Percentiles rank a stretch among this genome's conserved stretches.
Evolutionary conservation across 495 filamentous ascomycete genomes (phyloP).

Genomic region (Aspergillus panamensis): DNA sequence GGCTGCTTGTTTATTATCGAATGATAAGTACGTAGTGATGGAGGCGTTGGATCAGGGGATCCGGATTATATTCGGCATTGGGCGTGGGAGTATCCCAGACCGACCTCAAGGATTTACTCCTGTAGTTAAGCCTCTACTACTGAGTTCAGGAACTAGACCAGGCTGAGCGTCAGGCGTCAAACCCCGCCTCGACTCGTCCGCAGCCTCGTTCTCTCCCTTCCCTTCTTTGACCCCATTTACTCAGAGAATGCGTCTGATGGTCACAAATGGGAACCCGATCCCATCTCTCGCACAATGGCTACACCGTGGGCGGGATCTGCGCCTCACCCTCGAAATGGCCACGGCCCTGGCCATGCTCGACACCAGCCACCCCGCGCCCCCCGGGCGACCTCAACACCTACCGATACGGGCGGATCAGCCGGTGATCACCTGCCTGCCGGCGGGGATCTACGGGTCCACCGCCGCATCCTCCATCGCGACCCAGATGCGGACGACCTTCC

Average conservation of each 20-base stretch:
- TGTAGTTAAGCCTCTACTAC: too few relatives aligned
- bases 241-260: too few relatives aligned
- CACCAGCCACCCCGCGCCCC: slow-evolving; percentile 18
- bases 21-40: too few relatives aligned
- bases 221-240: too few relatives aligned
- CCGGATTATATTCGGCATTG: slow-evolving; percentile 61
- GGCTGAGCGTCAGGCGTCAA: too few relatives aligned
- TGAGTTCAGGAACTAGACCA: too few relatives aligned
- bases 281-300: slow-evolving; percentile 17
- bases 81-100: slow-evolving; percentile 52
- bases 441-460: slow-evolving; percentile 25
- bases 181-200: too few relatives aligned
- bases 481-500: slow-evolving; percentile 26
- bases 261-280: too few relatives aligned
- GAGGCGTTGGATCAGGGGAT: slow-evolving; percentile 66
- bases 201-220: too few relatives aligned
- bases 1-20: too few relatives aligned
- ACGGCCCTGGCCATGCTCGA: slow-evolving; percentile 31
- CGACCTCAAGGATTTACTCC: too few relatives aligned
- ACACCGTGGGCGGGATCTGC: slow-evolving; percentile 36
- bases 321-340: slow-evolving; percentile 30
- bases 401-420: slow-evolving; percentile 26
- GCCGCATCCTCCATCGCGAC: slow-evolving; percentile 25
- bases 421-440: slow-evolving; percentile 31
- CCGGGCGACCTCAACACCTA: slow-evolving; percentile 31